Conservation (phyloP, 2,329 filamentous ascomycete species). For the Pyrenochaeta sp. region DNA sequence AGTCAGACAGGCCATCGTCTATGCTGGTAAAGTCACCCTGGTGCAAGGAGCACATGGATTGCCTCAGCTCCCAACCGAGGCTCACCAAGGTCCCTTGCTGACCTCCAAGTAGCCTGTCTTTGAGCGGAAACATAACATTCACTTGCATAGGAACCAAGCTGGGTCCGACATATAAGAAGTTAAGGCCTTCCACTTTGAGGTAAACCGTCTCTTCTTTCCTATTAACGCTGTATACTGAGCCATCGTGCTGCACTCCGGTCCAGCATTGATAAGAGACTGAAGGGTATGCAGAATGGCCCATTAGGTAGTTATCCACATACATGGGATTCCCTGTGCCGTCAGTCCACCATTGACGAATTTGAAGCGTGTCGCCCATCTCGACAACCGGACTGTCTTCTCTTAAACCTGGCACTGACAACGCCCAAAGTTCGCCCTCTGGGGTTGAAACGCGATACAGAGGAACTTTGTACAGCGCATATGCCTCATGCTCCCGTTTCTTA, state of each 20-base stretch:
- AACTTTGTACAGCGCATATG: conserved; percentile 29
- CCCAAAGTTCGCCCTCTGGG: conserved; percentile 19
- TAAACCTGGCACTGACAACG: conserved; percentile 36
- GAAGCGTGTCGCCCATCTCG: conserved; percentile 43
- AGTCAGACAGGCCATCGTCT: neutral
- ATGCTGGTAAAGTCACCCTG: neutral
- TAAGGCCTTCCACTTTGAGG: conserved; percentile 26
- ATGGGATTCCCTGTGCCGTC: conserved; percentile 22
- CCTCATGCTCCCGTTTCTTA: conserved; percentile 25
- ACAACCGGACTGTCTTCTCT: conserved; percentile 43
- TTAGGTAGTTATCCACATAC: neutral
- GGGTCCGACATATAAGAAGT: neutral
- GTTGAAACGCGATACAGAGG: conserved; percentile 7
- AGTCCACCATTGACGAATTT: conserved; percentile 40
- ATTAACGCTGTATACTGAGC: conserved; percentile 32
- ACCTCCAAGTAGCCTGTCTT: conserved; percentile 13
- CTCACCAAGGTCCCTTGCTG: conserved; percentile 18
- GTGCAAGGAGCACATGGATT: neutral
- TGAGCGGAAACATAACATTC: conserved; percentile 36
- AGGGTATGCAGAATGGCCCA: neutral
- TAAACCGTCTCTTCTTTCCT: conserved; percentile 34
- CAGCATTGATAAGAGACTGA: conserved; percentile 13
- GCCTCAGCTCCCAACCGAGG: conserved; percentile 13
- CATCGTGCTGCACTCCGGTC: conserved; percentile 31
- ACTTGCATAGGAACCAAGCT: conserved; percentile 19